Evolutionary conservation across 441 rosid species (phyloP), one percentile per base, ranked within the genome.

Genomic region (Gossypium lobatum): DNA sequence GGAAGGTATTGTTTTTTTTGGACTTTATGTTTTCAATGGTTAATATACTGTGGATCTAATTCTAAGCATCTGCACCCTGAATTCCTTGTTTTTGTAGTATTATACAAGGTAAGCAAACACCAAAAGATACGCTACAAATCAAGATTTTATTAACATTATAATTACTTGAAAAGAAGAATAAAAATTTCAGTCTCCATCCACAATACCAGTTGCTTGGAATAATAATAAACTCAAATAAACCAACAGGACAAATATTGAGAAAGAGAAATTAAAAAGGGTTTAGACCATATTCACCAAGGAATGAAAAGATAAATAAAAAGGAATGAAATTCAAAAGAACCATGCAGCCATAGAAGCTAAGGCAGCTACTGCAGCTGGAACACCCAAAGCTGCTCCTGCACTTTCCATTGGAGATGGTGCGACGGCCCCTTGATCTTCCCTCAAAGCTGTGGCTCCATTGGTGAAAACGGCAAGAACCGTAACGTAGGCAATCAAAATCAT

Each of bases 351-450:
- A 21, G 77, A 77, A 34, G 70, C 78, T 0, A 63, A 0, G 58
- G 71, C 72, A 6, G 86, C 81, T 18, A 75, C 70, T 31, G 70
- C 72, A 66, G 73, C 75, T 7, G 83, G 74, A 79, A 70, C 74
- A 3, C 76, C 68, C 1, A 81, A 54, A 70, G 78, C 74, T 8
- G 52, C 17, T 28, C 69, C 86, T 5, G 69, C 46, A 57, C 81
- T 81, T 66, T 79, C 72, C 80, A 83, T 75, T 0, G 83, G 86
- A 0, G 80, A 58, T 1, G 84, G 86, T 1, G 83, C 76, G 0
- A 73, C n/a, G 11, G 73, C 84, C 18, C 80, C 81, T 6, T 63
- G 28, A 50, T 80, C 78, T 73, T 77, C 71, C 37, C 64, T 64
- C 6, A 76, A 78, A 10, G 70, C 74, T 0, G 75, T 39, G 62